Evolutionary conservation across 2,329 filamentous ascomycete species (phyloP), one percentile per base, ranked within the genome.

Genomic region (Penicillium sp.): DNA sequence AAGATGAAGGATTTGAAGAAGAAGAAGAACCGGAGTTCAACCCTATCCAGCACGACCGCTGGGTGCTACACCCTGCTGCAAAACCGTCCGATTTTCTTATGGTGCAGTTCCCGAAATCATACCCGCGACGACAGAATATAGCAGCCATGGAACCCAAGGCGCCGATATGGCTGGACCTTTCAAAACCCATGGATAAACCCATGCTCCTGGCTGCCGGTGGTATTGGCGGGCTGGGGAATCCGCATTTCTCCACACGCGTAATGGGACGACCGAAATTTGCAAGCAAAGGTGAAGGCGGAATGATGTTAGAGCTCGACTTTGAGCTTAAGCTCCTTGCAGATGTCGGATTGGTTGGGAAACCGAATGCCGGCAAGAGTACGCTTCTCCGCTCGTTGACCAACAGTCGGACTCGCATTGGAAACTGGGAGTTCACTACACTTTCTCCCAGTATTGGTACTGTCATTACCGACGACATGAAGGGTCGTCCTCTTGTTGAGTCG

Each of bases 341-440:
- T 73, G 88, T 99, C 8, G 94, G 94, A 0, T 82, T 99, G 2
- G 94, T 99, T 16, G 94, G 94, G 0, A 83, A 97, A 16, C 94
- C 94, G 1, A 99, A 99, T 71, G 94, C 93, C 5, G 94, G 94
- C 9, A 99, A 99, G 76, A 95, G 90, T 70, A 97, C 94, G 0
- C 81, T 99, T 1, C 82, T 97, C 16, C 87, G 94, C 17, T 88
- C 92, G 3, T 78, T 99, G 65, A 96, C 88, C 66, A 92, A 92
- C 72, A 95, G 90, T 70, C 88, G 91, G 57, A 90, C 94, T 1
- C 85, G 94, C 37, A 86, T 99, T 5, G 94, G 94, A 38, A 87
- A 89, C 71, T 99, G 94, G 94, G 93, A 91, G 10, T 99, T 99
- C 72, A 99, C 94, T 3, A 99, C 94, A 0, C 80, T 99, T 9